phyloP scores from a whole-genome alignment of 306 rosid species.

The cucumber (Cucumis sativus) region Cucumber_9930_V3 NC_026655.2:26044501-26045000 shows the following conservation, averaged over 20 bases:
- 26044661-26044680: background rate
- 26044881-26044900: constrained; percentile 3
- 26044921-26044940: constrained; percentile 6
- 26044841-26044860: constrained; percentile 11
- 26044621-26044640: constrained; percentile 50
- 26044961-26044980: constrained; percentile 2
- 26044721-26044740: constrained; percentile 32
- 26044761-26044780: constrained; percentile 25
- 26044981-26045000: background rate
- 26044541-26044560: constrained; percentile 42
- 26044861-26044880: constrained; percentile 8
- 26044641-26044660: constrained; percentile 16
- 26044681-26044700: constrained; percentile 54
- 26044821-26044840: constrained; percentile 10
- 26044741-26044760: constrained; percentile 69
- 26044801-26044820: constrained; percentile 33
- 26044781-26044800: constrained; percentile 40
- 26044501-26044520: constrained; percentile 62
- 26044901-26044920: constrained; percentile 2
- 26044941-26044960: background rate
- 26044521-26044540: constrained; percentile 90
- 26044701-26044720: constrained; percentile 68
- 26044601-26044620: constrained; percentile 35
- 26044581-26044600: constrained; percentile 23
- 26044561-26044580: constrained; percentile 1